These are phyloP conservation scores for Penium margaritaceum DNA, from an alignment of 139 green algal genomes.

Conservation along the genomic window DNA sequence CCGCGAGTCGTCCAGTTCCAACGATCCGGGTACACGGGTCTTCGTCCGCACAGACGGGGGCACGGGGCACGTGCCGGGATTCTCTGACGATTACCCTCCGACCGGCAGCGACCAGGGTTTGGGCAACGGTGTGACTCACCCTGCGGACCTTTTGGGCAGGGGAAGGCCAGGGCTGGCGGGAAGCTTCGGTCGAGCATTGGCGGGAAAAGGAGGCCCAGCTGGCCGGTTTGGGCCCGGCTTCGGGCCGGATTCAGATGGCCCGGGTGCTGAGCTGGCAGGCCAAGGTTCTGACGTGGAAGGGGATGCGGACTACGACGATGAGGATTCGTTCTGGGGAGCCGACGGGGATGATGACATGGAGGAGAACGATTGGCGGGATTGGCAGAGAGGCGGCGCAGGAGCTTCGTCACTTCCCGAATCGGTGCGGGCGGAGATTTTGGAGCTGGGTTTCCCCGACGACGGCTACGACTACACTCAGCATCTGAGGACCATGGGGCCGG, in stretches of 20 bases:
- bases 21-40: conserved; percentile 3
- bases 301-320: not conserved
- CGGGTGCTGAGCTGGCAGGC: too few species aligned
- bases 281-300: too few species aligned
- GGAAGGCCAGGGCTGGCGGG: conserved; percentile 4
- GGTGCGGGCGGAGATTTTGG: conserved; percentile 22
- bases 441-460: conserved; percentile 78
- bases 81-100: conserved; percentile 24
- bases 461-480: conserved; percentile 93
- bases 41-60: conserved; percentile 31
- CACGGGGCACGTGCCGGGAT: conserved; percentile 21
- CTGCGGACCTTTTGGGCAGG: too few species aligned
- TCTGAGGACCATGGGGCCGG: conserved; percentile 50
- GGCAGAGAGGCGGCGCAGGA: not conserved
- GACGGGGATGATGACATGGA: not conserved
- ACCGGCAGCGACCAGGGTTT: not conserved
- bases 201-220: too few species aligned
- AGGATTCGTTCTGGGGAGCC: not conserved
- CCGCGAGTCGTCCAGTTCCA: conserved; percentile 3
- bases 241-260: not conserved
- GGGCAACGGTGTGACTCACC: not conserved
- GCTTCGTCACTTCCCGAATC: conserved; percentile 5
- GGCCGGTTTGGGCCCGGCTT: not conserved
- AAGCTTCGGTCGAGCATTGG: not conserved
- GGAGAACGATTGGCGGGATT: not conserved